phyloP scores from a whole-genome alignment of 257 asterid genomes.

The Echium plantagineum region DNA sequence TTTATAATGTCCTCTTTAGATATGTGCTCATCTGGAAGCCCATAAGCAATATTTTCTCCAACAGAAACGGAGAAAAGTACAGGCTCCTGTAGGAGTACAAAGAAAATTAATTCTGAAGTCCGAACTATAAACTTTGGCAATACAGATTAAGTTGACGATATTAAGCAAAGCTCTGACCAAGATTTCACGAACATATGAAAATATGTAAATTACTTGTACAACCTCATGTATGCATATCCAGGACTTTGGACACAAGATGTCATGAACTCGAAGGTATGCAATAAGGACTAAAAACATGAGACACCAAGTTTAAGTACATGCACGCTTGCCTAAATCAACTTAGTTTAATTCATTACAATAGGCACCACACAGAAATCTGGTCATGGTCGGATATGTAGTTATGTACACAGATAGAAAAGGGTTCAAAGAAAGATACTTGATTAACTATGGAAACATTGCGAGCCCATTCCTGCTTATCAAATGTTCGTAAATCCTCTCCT shows the following conservation, averaged over 20 bases:
- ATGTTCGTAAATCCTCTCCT: conserved; percentile 90
- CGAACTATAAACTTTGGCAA: neutral
- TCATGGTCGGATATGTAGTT: neutral
- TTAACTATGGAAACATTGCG: conserved; percentile 81
- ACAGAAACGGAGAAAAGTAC: conserved; percentile 86
- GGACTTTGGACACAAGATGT: too few relatives aligned
- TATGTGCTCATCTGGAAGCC: conserved; percentile 83
- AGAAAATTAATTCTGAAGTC: neutral
- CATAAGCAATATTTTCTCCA: conserved; percentile 94
- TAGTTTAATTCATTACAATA: neutral
- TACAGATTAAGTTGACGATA: too few relatives aligned
- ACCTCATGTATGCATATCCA: too few relatives aligned
- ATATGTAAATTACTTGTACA: too few relatives aligned
- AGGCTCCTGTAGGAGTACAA: conserved; percentile 56
- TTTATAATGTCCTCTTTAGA: conserved; percentile 79
- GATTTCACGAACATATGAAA: too few relatives aligned
- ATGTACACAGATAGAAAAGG: conserved; percentile 2
- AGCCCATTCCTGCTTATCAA: conserved; percentile 96
- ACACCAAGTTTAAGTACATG: neutral
- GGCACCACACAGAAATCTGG: neutral
- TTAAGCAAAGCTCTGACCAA: too few relatives aligned
- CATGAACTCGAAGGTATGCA: too few relatives aligned
- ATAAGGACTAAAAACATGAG: neutral
- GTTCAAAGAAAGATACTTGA: conserved; percentile 45
- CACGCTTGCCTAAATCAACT: neutral